These are phyloP conservation scores for Luvunga scandens DNA, from an alignment of 345 rosid species.

Conservation along the genomic window DNA sequence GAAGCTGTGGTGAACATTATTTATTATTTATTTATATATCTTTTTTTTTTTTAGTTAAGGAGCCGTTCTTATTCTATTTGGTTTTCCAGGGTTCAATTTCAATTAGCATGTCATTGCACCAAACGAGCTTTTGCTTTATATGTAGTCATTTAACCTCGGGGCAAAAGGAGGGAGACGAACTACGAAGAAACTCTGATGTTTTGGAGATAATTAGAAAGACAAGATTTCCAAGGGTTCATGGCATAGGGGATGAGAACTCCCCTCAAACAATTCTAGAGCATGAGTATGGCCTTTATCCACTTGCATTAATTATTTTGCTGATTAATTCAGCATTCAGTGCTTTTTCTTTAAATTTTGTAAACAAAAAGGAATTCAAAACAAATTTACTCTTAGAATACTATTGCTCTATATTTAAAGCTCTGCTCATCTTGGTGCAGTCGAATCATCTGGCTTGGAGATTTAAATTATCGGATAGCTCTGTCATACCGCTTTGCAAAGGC, in stretches of 20 bases:
- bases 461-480: slow-evolving; percentile 91
- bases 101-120: slow-evolving; percentile 92
- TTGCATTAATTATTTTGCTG: background rate
- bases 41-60: background rate
- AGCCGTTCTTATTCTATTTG: slow-evolving; percentile 16
- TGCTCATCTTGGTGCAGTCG: slow-evolving; percentile 48
- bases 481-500: slow-evolving; percentile 84
- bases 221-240: slow-evolving; percentile 81
- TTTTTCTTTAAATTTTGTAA: background rate
- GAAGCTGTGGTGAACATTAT: slow-evolving; percentile 8
- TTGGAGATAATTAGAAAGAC: slow-evolving; percentile 96
- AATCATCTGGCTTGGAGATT: slow-evolving; percentile 95
- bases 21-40: background rate
- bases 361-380: background rate
- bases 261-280: slow-evolving; percentile 88
- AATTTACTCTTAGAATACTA: background rate
- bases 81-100: slow-evolving; percentile 91
- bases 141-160: slow-evolving; percentile 97
- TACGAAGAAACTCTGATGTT: slow-evolving; percentile 90
- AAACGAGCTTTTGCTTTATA: slow-evolving; percentile 93
- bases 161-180: slow-evolving; percentile 96
- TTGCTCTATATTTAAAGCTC: slow-evolving; percentile 2
- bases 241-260: slow-evolving; percentile 58
- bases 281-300: slow-evolving; percentile 47
- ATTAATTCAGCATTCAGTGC: background rate